Evolutionary conservation across 2,329 filamentous ascomycete genomes (phyloP), one percentile per base, ranked within the genome.

Genomic region (Knoxdaviesia capensis): DNA sequence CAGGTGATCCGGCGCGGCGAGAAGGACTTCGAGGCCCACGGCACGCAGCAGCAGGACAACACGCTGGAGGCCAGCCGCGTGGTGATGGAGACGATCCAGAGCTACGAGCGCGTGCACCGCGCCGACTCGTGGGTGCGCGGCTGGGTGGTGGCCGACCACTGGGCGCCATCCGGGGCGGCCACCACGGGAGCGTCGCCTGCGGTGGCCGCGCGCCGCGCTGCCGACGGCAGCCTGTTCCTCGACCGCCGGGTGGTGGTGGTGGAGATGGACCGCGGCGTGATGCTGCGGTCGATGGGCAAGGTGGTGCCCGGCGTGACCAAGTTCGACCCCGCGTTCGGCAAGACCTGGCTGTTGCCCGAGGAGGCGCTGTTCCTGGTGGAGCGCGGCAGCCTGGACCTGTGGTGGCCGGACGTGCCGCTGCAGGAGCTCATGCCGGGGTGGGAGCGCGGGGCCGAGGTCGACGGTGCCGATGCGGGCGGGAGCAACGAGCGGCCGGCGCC

Each of bases 11-110:
- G 88, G 49, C 84, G 86, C 48, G 90, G 90, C 46, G 86, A 93
- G 57, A 98, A 98, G 59, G 90, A 98, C 62, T 98, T 94, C 57
- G 90, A 96, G 61, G 78, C 82, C 31, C 86, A 96, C 59, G 82
- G 83, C 39, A 96, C 90, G 3, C 71, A 74, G 32, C 74, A 82
- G 32, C 90, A 98, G 59, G 75, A 79, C 48, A 69, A 71, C 44
- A 73, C 79, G 6, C 75, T 98, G 41, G 80, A 85, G 53, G 73
- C 81, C 39, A 93, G 85, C 47, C 77, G 88, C 43, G 68, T 71
- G 50, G 88, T 87, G 20, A 90, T 98, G 80, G 82, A 93, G 58
- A 77, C 85, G 51, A 87, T 88, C 3, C 68, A 96, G 43, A 70
- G 75, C 41, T 80, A 80, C 56, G 80, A 81, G 40, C 74, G 88